phyloP scores from a whole-genome alignment of 2,329 filamentous ascomycete species.

The Grosmannia penicillata region DNA sequence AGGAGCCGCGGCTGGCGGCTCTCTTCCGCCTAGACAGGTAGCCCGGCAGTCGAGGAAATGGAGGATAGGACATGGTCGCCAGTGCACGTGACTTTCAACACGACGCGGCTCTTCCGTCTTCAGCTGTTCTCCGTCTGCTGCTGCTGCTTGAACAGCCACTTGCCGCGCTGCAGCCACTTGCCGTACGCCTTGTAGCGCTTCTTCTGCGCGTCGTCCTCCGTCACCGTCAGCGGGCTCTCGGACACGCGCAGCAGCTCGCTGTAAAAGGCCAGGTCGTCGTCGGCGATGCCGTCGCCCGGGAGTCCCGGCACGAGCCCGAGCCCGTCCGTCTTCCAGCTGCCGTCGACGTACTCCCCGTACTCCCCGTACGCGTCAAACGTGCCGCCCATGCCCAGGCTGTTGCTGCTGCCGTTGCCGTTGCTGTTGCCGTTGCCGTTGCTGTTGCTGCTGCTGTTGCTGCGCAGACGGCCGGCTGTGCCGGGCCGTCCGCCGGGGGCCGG shows the following conservation, averaged over 20 bases:
- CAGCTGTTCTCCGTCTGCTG: slow-evolving; percentile 23
- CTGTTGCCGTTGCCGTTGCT: neutral
- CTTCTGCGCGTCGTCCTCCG: slow-evolving; percentile 72
- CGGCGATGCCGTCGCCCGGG: slow-evolving; percentile 13
- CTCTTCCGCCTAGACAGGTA: slow-evolving; percentile 18
- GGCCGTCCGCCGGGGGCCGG: neutral
- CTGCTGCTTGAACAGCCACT: slow-evolving; percentile 91
- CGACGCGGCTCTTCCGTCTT: no score
- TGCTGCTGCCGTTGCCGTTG: slow-evolving; percentile 14
- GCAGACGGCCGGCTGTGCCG: neutral
- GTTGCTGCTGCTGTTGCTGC: slow-evolving; percentile 13
- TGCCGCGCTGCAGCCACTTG: slow-evolving; percentile 88
- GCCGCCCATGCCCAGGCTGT: neutral
- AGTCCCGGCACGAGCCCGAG: slow-evolving; percentile 14
- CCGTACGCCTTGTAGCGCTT: slow-evolving; percentile 94
- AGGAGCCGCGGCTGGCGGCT: slow-evolving; percentile 18
- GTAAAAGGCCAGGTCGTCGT: slow-evolving; percentile 60
- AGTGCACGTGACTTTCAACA: no score
- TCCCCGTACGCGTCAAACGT: no score
- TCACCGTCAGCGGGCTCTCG: slow-evolving; percentile 76
- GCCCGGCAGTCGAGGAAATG: no score
- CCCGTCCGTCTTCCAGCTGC: slow-evolving; percentile 46
- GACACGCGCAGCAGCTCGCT: slow-evolving; percentile 60
- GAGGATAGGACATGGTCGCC: no score
- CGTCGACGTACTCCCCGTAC: slow-evolving; percentile 68